Conservation (phyloP, 2,329 filamentous ascomycete species). For the Alternaria hordeiaustralica region DNA sequence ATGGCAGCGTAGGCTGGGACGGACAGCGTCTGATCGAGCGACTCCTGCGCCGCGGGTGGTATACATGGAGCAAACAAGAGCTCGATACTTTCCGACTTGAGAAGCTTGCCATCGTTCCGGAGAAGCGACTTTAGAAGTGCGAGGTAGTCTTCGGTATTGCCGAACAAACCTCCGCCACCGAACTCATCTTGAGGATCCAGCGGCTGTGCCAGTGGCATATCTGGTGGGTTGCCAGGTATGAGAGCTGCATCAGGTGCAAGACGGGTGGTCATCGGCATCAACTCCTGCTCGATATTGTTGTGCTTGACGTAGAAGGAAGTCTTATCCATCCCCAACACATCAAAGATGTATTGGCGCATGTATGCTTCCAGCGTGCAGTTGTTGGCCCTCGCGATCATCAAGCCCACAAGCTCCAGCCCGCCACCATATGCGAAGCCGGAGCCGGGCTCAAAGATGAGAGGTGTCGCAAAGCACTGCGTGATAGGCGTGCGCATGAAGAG, state of each 20-base stretch:
- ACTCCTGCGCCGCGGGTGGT: constrained; percentile 3
- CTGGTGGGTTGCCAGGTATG: neutral
- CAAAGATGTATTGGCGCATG: constrained; percentile 33
- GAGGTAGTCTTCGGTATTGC: constrained; percentile 26
- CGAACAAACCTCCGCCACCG: constrained; percentile 27
- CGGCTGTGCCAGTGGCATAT: neutral
- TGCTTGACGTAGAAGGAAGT: constrained; percentile 25
- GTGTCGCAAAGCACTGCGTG: constrained; percentile 16
- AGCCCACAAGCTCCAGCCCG: constrained; percentile 31
- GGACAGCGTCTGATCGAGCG: constrained; percentile 10
- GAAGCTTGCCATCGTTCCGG: constrained; percentile 22
- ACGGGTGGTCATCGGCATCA: constrained; percentile 25
- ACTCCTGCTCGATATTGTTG: constrained; percentile 16
- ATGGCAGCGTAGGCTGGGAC: constrained; percentile 10
- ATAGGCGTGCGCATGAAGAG: constrained; percentile 15
- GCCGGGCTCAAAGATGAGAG: constrained; percentile 38
- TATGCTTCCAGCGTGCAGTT: constrained; percentile 28
- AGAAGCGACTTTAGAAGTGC: constrained; percentile 26
- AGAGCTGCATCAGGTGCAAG: constrained; percentile 13
- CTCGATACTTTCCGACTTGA: constrained; percentile 20
- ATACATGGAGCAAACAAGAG: constrained; percentile 21
- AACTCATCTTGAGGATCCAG: constrained; percentile 22
- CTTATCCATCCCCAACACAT: constrained; percentile 28
- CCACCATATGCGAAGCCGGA: constrained; percentile 27
- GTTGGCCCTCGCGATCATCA: constrained; percentile 33